Percentiles rank a stretch among this genome's conserved stretches.
These are phyloP conservation scores for Rhizopus delemar DNA, from an alignment of 371 early-diverging fungal species.

Conservation along the genomic window DNA sequence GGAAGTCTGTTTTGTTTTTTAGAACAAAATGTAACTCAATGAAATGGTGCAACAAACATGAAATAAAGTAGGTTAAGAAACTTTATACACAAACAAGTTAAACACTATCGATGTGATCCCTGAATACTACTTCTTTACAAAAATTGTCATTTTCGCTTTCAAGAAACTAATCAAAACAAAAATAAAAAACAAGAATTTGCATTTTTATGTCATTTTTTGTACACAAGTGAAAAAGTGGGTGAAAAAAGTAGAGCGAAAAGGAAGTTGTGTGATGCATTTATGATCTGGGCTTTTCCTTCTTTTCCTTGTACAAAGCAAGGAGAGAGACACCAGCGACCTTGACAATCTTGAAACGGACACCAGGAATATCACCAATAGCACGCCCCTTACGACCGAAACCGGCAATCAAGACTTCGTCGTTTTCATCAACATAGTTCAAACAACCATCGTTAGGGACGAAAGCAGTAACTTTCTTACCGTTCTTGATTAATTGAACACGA, in stretches of 20 bases:
- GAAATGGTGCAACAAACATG: too few species aligned
- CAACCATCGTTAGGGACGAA: constrained; percentile 99
- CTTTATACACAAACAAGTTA: background rate
- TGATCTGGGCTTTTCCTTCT: constrained; percentile 99
- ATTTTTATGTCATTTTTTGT: too few species aligned
- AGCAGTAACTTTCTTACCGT: constrained; percentile 99
- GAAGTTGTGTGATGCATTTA: constrained; percentile 45
- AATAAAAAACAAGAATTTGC: too few species aligned
- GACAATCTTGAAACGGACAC: constrained; percentile 99
- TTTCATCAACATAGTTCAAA: constrained; percentile 97
- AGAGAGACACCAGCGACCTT: constrained; percentile 99
- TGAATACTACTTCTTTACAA: too few species aligned
- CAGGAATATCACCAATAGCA: constrained; percentile 99
- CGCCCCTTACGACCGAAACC: constrained; percentile 93
- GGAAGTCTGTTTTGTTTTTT: background rate
- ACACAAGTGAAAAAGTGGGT: too few species aligned
- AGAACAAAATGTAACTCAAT: too few species aligned
- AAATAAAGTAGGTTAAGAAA: background rate
- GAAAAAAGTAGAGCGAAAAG: too few species aligned
- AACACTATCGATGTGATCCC: too few species aligned
- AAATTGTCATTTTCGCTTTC: too few species aligned
- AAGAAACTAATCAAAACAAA: too few species aligned
- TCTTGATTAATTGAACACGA: constrained; percentile 99
- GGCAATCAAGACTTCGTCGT: constrained; percentile 96
- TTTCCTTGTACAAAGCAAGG: constrained; percentile 99